Conservation (phyloP, 2,329 filamentous ascomycete genomes). For the Ophioceras dolichostomum region DNA sequence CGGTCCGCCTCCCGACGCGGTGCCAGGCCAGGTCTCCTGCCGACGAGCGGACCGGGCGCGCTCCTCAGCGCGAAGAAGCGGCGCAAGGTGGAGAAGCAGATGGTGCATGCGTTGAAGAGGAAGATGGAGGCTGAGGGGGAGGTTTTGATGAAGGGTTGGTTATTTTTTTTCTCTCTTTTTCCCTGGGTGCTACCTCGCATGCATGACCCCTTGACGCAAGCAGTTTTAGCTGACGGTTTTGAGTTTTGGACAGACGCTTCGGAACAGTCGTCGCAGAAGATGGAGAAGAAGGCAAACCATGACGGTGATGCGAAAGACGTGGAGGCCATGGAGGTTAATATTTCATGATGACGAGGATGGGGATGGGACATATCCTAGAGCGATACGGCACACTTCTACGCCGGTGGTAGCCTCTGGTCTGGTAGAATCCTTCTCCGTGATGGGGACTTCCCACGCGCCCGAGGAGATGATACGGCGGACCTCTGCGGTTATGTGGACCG, state of each 20-base stretch:
- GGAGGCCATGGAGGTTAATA: slow-evolving; percentile 4
- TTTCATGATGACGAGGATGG: not conserved
- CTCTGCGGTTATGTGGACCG: too few relatives aligned
- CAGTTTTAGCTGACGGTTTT: not conserved
- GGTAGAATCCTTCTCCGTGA: too few relatives aligned
- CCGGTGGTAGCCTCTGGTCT: too few relatives aligned
- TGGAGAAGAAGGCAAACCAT: not conserved
- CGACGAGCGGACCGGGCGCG: slow-evolving; percentile 40
- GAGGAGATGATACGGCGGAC: too few relatives aligned
- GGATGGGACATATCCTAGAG: too few relatives aligned
- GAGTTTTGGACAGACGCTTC: not conserved
- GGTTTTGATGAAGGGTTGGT: slow-evolving; percentile 15
- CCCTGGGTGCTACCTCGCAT: not conserved
- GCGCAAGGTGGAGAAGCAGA: slow-evolving; percentile 41
- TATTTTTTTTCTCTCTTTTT: not conserved
- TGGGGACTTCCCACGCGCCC: too few relatives aligned
- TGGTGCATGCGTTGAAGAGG: slow-evolving; percentile 38
- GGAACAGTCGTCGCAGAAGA: too few relatives aligned
- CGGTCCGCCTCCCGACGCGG: slow-evolving; percentile 32
- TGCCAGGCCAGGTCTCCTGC: slow-evolving; percentile 38
- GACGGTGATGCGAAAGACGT: not conserved
- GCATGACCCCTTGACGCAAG: not conserved
- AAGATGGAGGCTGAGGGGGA: slow-evolving; percentile 37
- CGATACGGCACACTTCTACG: too few relatives aligned
- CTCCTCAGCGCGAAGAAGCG: slow-evolving; percentile 41